Evolutionary conservation across 208 protist species (phyloP), one percentile per base, ranked within the genome.

Genomic region (Crithidia fasciculata): DNA sequence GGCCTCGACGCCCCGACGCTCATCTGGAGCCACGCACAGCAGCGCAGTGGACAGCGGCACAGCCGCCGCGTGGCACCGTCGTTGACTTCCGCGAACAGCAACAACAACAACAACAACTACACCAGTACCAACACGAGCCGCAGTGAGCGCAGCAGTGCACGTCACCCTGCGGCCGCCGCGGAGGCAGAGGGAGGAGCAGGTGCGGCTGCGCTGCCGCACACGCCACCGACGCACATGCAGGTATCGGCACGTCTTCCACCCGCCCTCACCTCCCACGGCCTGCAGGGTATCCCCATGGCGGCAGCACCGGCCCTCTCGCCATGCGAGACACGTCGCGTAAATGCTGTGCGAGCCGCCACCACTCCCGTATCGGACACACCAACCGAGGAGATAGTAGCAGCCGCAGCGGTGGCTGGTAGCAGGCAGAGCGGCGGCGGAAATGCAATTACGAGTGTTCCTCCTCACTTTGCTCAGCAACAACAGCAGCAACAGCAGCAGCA

Each of bases 1-100:
- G 72, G 72, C 19, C 40, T 78, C 16, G 58, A 71, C 50, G 39
- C 47, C 6, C 56, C 65, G 13, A 72, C 57, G 45, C 52, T 67
- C 9, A 18, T 45, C 49, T 72, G 72, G 72, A 65, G 37, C 5
- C 72, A 78, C 13, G 54, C 72, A 71, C 66, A 55, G 40, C 64
- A 60, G n/a, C 70, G 47, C 56, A 68, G 8, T 7, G 10, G 19
- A 2, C 37, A 40, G 8, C 58, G 58, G 18, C 15, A 6, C 7
- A 8, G 45, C 45, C 45, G 45, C 45, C 9, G 45, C 12, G 45
- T 49, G 45, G 45, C 45, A 13, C 45, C 7, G 7, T 15, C 45
- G 45, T 49, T 13, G 45, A 13, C 45, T 8, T 49, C 45, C 12
- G 9, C 45, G 45, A 8, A 8, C 7, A 49, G 45, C 45, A 49